Evolutionary conservation across 352 stramenopile genomes (phyloP), one percentile per base, ranked within the genome.

Genomic region (Globisporangium solare): DNA sequence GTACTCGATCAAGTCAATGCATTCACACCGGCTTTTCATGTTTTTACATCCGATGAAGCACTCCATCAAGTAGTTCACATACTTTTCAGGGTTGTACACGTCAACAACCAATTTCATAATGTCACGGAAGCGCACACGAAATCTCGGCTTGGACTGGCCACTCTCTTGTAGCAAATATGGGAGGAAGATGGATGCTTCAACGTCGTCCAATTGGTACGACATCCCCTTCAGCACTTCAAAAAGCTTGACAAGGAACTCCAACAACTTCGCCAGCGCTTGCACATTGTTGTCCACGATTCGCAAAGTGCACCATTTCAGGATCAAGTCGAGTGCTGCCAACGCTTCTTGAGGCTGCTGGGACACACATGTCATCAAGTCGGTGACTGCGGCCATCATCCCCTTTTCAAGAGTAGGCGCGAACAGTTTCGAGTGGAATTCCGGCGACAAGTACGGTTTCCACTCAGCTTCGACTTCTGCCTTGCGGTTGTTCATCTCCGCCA

Each of bases 241-340:
- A 13, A 95, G 66, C 51, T 89, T 88, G 8, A 93, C 76, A 8
- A 94, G 55, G 2, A 94, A 72, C 45, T 95, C 84, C 2, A 95
- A 65, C 32, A 95, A 52, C 41, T 94, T 94, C 1, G 79, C 82
- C 15, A 94, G 68, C 0, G 81, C 86, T 61, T 95, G 84, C 15
- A 94, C 86, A 45, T 95, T 95, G 54, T 94, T 94, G 64, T 95
- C 86, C 8, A 94, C 84, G 48, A 95, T 77, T 8, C 86, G 82
- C 13, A 95, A 70, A 6, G 75, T 80, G 24, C 78, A 93, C 86
- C 86, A 95, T 66, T 95, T 95, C 37, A 95, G 67, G 13, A 94
- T 70, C 24, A 89, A 64, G 61, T 95, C 86, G 27, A 95, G 58
- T 17, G 71, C 80, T 15, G 70, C 60, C 10, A 92, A 57, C 20